These are phyloP conservation scores for Toxoplasma gondii DNA, from an alignment of 169 alveolate species.

Conservation along the genomic window DNA sequence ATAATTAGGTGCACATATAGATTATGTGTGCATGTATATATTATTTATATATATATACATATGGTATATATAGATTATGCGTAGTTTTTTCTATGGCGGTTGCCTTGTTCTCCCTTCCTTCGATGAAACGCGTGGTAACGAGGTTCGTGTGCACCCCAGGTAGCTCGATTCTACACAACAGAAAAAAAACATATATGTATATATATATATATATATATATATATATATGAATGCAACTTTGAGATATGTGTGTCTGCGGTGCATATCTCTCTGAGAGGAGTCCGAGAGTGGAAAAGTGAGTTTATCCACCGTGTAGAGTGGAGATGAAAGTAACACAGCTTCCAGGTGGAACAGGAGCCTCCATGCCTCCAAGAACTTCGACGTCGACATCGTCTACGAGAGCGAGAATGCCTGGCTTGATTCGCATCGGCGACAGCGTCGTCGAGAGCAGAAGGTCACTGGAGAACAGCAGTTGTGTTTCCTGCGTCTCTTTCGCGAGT, in stretches of 20 bases:
- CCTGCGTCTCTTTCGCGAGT: background rate
- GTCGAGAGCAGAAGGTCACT: background rate
- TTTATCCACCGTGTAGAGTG: slow-evolving; percentile 35
- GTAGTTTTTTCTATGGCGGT: too few relatives aligned
- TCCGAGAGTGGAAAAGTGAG: too few relatives aligned
- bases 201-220: background rate
- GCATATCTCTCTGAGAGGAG: too few relatives aligned
- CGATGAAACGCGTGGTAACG: too few relatives aligned
- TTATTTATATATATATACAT: too few relatives aligned
- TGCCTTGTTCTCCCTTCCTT: too few relatives aligned
- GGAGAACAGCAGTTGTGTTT: background rate
- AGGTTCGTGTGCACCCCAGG: too few relatives aligned
- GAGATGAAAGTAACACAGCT: slow-evolving; percentile 25
- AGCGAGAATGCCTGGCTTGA: background rate
- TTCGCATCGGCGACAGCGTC: background rate
- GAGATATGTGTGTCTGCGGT: background rate
- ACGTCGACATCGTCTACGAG: slow-evolving; percentile 25
- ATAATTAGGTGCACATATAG: too few relatives aligned
- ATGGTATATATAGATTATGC: too few relatives aligned
- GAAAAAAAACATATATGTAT: too few relatives aligned
- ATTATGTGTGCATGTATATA: background rate
- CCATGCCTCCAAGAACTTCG: slow-evolving; percentile 35
- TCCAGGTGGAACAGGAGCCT: background rate
- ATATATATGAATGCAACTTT: background rate
- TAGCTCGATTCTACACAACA: too few relatives aligned